Evolutionary conservation across 208 protist genomes (phyloP).

Genomic region (Trichomonas tenax): DNA sequence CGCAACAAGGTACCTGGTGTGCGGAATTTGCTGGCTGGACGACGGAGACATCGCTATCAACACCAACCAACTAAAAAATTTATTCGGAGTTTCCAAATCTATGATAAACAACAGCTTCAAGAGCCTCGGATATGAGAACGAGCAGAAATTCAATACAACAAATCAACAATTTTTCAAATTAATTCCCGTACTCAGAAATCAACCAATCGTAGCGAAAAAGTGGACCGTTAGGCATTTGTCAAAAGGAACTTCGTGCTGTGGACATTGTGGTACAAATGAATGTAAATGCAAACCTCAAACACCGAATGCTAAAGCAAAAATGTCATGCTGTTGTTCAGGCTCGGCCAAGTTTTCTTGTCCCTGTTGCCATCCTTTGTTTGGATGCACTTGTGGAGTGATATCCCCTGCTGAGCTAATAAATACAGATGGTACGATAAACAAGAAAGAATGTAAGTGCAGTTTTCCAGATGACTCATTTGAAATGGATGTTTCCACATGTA

Average conservation of each 20-base stretch:
- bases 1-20: background rate
- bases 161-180: background rate
- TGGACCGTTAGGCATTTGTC: background rate
- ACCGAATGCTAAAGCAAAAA: background rate
- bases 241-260: background rate
- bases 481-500: background rate
- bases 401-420: background rate
- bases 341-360: background rate
- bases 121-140: background rate
- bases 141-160: background rate
- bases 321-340: background rate
- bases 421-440: background rate
- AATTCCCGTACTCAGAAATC: background rate
- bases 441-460: background rate
- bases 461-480: background rate
- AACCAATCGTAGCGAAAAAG: background rate
- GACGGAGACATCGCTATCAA: background rate
- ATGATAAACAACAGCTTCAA: background rate
- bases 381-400: background rate
- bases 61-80: background rate
- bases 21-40: background rate
- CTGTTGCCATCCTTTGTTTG: background rate
- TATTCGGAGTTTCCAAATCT: background rate
- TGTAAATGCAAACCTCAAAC: background rate
- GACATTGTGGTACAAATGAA: background rate